Evolutionary conservation across 1,284 basidiomycete genomes (phyloP), one percentile per base, ranked within the genome.

Genomic region (Rhodotorula glutinis): DNA sequence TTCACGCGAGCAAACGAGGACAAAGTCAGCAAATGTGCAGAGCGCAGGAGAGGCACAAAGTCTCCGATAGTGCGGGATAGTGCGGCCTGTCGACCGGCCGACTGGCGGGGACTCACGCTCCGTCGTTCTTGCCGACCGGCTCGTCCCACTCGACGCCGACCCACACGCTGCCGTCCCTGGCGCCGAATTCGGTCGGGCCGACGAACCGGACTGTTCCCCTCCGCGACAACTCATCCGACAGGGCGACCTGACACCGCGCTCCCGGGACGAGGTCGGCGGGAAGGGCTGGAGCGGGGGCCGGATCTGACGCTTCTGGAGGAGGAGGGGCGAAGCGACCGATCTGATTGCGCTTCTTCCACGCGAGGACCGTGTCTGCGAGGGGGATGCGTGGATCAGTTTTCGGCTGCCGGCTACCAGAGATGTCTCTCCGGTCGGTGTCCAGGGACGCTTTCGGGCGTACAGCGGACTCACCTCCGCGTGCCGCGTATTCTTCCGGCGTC

Each of bases 61-160:
- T 17, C 25, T 5, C 10, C 23, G 21, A 29, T 29, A 17, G 29
- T 25, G 53, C 19, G 14, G 27, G n/a, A n/a, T n/a, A n/a, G n/a
- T n/a, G n/a, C n/a, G n/a, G n/a, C n/a, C n/a, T n/a, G n/a, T n/a
- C n/a, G n/a, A n/a, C n/a, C n/a, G n/a, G n/a, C n/a, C n/a, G n/a
- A n/a, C n/a, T n/a, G n/a, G n/a, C n/a, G n/a, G n/a, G n/a, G 56
- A 86, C 91, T 81, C 78, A 94, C 91, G 87, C 87, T 73, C 95
- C 95, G 78, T 98, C 90, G 72, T 95, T 94, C 81, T 94, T 97
- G 17, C 95, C 94, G 17, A 92, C 84, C 2, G 96, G 95, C 76
- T 98, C 96, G 77, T 98, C 96, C 75, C 95, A 91, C 79, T 96
- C 91, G 11, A 98, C 83, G 1, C 95, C 96, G 3, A 98, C 85